A percentile compares a stretch with the other conserved stretches of the same genome.
Conservation (phyloP, 177 flowering plant species). For the Tripterygium wilfordii region DNA sequence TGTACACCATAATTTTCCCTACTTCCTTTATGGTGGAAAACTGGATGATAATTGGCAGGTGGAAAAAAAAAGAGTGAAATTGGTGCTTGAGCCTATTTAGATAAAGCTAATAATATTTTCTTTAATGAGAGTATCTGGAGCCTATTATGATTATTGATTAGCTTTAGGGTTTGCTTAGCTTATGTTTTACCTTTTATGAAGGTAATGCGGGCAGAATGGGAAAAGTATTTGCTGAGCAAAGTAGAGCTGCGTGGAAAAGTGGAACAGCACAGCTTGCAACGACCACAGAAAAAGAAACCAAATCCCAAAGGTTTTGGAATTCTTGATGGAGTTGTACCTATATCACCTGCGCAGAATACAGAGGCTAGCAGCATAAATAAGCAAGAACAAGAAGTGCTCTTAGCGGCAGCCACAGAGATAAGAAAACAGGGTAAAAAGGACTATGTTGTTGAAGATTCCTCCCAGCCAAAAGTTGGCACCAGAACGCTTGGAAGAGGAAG, state of each 20-base stretch:
- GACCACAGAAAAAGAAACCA: slow-evolving; percentile 56
- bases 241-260: slow-evolving; percentile 73
- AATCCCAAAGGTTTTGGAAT: slow-evolving; percentile 88
- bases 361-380: slow-evolving; percentile 61
- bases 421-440: slow-evolving; percentile 35
- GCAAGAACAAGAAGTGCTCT: slow-evolving; percentile 73
- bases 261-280: slow-evolving; percentile 54
- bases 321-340: slow-evolving; percentile 69
- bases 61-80: too few relatives aligned
- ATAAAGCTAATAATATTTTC: too few relatives aligned
- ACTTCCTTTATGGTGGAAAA: too few relatives aligned
- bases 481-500: slow-evolving; percentile 23
- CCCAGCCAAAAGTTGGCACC: slow-evolving; percentile 15
- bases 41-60: too few relatives aligned
- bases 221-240: slow-evolving; percentile 79
- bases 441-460: slow-evolving; percentile 19
- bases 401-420: slow-evolving; percentile 74
- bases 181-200: slow-evolving; percentile 17
- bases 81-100: too few relatives aligned
- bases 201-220: slow-evolving; percentile 93
- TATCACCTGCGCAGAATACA: slow-evolving; percentile 42
- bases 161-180: neutral
- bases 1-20: too few relatives aligned
- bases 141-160: neutral
- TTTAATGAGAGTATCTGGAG: too few relatives aligned